Base-by-base conservation (phyloP, 2,329 filamentous ascomycete species). In the Sclerotinia minor region DNA sequence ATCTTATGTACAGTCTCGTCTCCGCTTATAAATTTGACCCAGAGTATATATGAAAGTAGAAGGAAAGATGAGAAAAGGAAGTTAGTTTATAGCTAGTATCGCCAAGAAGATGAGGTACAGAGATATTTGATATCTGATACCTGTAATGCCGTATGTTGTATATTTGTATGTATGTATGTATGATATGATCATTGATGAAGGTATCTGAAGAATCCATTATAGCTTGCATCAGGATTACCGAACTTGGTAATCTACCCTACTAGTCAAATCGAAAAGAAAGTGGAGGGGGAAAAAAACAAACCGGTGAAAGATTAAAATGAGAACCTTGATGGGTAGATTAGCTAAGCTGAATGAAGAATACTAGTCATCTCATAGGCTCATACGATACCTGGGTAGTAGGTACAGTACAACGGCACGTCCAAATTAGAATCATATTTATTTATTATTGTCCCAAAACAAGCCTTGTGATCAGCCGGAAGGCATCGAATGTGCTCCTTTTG, bases 261-360 rank as follows among this genome's bases (percentile, higher is more conserved):
- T 41, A 41, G 38, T 41, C 15, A 41, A 41, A 41, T 17, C 15
- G 5, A 41, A 32, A 32, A 9, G 19, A 15, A 21, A 54, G 29
- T 8, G 19, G 52, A 54, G 29, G 11, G 57, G 26, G 41, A 5
- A 15, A 45, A 45, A 44, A 24, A 32, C 3, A 29, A 24, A 50
- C 49, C 11, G 15, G 24, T 11, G 29, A 55, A 32, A 55, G 32
- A 55, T 24, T 57, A 38, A 44, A 63, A 41, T 63, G 59, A 63
- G 59, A 63, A 50, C 59, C 59, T 63, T 63, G 59, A 63, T 50
- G 59, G 59, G 32, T 50, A 63, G 29, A 26, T 35, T 29, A 32
- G 21, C 21, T 32, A 61, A 61, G 29, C 29, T 21, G 26, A 47
- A 3, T 15, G 3, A 60, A n/a, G 13, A 4, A 60, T 26, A 6